These are phyloP conservation scores for Ophiostoma australiae DNA, from an alignment of 2,329 filamentous ascomycete species.

Conservation along the genomic window DNA sequence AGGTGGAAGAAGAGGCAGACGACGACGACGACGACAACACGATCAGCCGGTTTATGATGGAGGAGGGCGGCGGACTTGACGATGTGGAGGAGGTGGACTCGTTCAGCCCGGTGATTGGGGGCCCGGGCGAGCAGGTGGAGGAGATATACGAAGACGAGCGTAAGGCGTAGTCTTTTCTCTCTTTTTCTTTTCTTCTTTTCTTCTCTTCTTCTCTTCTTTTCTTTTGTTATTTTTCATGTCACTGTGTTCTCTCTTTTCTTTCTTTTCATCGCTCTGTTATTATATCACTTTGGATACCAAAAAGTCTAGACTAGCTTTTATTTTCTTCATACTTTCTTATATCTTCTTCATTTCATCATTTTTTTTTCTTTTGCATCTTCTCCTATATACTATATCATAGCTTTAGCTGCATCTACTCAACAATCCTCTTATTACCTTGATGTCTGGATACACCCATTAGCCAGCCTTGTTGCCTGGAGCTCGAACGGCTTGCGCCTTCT, in stretches of 20 bases:
- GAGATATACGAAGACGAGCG: slow-evolving; percentile 42
- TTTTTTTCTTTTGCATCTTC: background rate
- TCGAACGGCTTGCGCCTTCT: background rate
- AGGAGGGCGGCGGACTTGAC: slow-evolving; percentile 16
- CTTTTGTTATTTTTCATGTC: background rate
- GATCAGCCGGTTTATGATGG: slow-evolving; percentile 21
- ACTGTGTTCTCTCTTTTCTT: background rate
- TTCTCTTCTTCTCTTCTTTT: background rate
- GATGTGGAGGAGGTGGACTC: slow-evolving; percentile 56
- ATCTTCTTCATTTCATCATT: background rate
- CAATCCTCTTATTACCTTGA: no score
- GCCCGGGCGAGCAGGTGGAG: slow-evolving; percentile 44
- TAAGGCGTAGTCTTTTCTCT: background rate
- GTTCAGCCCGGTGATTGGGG: slow-evolving; percentile 49
- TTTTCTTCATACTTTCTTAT: background rate
- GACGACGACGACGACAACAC: slow-evolving; percentile 33
- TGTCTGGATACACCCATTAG: no score
- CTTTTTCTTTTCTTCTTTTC: background rate
- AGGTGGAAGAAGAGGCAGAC: slow-evolving; percentile 44
- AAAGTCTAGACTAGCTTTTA: slow-evolving; percentile 14
- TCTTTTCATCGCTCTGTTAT: background rate
- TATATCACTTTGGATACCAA: slow-evolving; percentile 12
- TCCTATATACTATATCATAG: background rate
- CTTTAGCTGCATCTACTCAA: no score
- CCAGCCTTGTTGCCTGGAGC: background rate